These are phyloP conservation scores for Lachnellula cervina DNA, from an alignment of 2,329 filamentous ascomycete genomes.

Conservation along the genomic window DNA sequence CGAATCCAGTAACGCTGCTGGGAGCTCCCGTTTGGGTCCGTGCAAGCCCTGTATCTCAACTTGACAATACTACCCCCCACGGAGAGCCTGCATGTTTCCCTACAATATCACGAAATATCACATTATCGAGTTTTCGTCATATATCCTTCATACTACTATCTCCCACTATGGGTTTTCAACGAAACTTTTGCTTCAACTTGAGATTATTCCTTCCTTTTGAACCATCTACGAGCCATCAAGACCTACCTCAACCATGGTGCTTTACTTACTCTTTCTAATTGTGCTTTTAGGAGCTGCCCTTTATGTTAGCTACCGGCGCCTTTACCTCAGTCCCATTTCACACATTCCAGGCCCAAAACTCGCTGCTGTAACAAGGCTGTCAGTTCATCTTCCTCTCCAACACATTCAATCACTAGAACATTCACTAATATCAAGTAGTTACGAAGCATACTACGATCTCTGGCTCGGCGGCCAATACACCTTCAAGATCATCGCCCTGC, in stretches of 20 bases:
- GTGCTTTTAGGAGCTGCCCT: neutral
- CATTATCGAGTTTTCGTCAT: neutral
- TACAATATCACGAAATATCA: neutral
- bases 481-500: constrained; percentile 38
- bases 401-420: neutral
- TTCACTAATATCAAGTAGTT: constrained; percentile 3
- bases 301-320: constrained; percentile 2
- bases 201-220: neutral
- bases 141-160: too few relatives aligned
- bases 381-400: neutral
- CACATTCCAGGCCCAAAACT: constrained; percentile 23
- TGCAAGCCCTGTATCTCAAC: neutral
- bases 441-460: constrained; percentile 37
- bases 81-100: neutral
- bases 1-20: neutral
- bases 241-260: neutral
- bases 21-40: neutral
- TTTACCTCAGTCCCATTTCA: constrained; percentile 25
- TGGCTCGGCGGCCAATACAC: constrained; percentile 38
- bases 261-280: neutral
- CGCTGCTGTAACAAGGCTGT: constrained; percentile 10
- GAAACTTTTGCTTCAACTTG: too few relatives aligned
- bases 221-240: neutral
- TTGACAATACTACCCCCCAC: neutral
- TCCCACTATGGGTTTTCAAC: too few relatives aligned